Base-by-base conservation (phyloP, 192 early-diverging fungal genomes). In the Backusella liffmaniae region DNA sequence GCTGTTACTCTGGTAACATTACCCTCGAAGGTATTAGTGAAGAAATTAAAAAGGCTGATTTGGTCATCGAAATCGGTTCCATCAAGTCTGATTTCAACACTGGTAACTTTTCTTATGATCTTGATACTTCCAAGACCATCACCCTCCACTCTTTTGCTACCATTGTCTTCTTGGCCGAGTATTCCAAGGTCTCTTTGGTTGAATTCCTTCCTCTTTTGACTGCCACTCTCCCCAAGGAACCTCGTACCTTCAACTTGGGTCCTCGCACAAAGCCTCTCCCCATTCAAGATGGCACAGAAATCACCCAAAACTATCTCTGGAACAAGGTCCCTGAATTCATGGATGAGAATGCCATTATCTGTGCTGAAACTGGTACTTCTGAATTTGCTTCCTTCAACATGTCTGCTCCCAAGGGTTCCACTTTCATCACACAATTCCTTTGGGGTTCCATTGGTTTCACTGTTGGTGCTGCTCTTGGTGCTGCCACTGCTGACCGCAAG, bases 51-150 rank as follows among this genome's bases (percentile, higher is more conserved):
- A 12, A 69, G 2, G 30, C 77, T 18, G 84, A 87, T 73, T 72
- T 86, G 9, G 76, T 87, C 37, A 23, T 87, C 10, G 76, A 76
- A 46, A 35, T 87, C 35, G 86, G 86, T 18, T 62, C 82, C 3
- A 68, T 86, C 69, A 82, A 86, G 35, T 73, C 82, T 36, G 86
- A 87, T 75, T 86, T 82, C 72, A 87, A 87, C 56, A 87, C 86
- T 1, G 86, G 86, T 74, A 84, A 84, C 32, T 86, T 86, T 70
- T 83, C 85, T 6, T 82, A 80, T 70, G 66, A 16, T 26, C 41
- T 86, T 26, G 72, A 79, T 36, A 37, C 23, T 13, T 72, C 67
- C 18, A 79, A 77, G 66, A 62, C 82, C 12, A 84, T 86, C 56
- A 80, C 76, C 5, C 78, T 86, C 21, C 85, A 86, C 66, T 80